A percentile compares a stretch with the other conserved stretches of the same genome.
Evolutionary conservation across 2,329 filamentous ascomycete genomes (phyloP).

Genomic region (Aspergillus tubingensis): DNA sequence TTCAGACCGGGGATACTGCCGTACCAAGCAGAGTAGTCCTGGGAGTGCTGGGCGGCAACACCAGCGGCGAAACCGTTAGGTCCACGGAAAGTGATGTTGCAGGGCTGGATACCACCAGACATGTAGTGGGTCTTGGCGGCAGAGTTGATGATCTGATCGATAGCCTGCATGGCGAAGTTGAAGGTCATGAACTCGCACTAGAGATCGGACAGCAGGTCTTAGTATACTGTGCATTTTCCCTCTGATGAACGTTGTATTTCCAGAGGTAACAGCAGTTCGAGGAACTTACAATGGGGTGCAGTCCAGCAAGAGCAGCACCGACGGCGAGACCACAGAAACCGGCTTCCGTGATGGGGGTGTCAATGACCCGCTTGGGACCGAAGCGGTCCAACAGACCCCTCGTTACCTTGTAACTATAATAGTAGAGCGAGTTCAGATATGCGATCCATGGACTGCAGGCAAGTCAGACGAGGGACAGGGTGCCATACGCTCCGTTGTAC

Average conservation of each 20-base stretch:
- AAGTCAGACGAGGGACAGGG: conserved; percentile 6
- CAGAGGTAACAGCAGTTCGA: background rate
- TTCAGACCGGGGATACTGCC: conserved; percentile 96
- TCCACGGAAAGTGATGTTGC: conserved; percentile 99
- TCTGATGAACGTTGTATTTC: background rate
- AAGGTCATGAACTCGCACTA: conserved; percentile 99
- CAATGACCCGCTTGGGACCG: conserved; percentile 95
- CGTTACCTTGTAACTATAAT: conserved; percentile 86
- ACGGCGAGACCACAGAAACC: conserved; percentile 93
- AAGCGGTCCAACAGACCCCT: conserved; percentile 97
- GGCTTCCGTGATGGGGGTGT: conserved; percentile 96
- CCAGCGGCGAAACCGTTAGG: conserved; percentile 97
- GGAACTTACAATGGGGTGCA: conserved; percentile 83
- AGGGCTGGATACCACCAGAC: conserved; percentile 98
- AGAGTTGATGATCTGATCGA: conserved; percentile 99
- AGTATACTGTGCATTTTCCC: background rate
- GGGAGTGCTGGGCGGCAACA: conserved; percentile 96
- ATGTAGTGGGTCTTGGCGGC: conserved; percentile 99
- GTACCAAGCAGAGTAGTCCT: conserved; percentile 99
- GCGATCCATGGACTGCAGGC: background rate
- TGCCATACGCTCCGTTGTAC: conserved; percentile 87
- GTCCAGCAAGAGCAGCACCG: conserved; percentile 88
- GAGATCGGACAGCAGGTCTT: background rate
- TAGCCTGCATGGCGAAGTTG: conserved; percentile 99
- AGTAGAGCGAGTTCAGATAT: conserved; percentile 39